Base-by-base conservation (phyloP, 805 yeast species). In the Nakazawaea peltata region DNA sequence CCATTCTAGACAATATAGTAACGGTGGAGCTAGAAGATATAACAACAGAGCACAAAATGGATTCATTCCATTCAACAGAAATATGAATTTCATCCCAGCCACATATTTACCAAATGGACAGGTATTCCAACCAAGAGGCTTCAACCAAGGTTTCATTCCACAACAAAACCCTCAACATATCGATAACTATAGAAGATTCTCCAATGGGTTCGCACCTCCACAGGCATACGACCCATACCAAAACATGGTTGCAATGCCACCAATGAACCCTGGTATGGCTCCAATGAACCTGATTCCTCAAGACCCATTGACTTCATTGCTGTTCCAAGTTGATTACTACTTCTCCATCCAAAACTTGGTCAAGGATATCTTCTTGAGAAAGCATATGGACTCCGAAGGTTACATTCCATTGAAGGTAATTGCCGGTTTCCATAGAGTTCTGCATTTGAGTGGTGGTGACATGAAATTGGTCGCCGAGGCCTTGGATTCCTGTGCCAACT, bases 271-370 rank as follows among this genome's bases (percentile, higher is more conserved):
- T 10, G 33, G 33, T 25, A 31, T 34, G 7, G 30, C 24, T 22
- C 32, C 28, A 7, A 32, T 25, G 21, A 35, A 35, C 26, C 30
- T 24, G 18, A 19, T 26, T 24, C 23, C 23, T 21, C 32, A 32
- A 16, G 44, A 40, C 18, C 48, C 51, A 40, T 37, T 43, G 5
- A 37, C 40, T 12, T 45, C 48, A 15, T 42, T 54, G 26, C 49
- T 71, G 6, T 56, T 54, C 56, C 97, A 88, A 65, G 65, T 90
- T 34, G 92, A 85, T 53, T 92, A 92, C 65, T 92, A 92, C 59
- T 83, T 92, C 62, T 80, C 94, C 21, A 67, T 78, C 33, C 95
- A 86, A 48, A 92, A 92, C 59, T 68, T 92, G 59, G 66, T 81
- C 47, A 83, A 86, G 60, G 98, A 92, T 61, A 63, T 79, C 34